phyloP scores from a whole-genome alignment of 768 basidiomycete species.

The Paxillus ammoniavirescens region DNA sequence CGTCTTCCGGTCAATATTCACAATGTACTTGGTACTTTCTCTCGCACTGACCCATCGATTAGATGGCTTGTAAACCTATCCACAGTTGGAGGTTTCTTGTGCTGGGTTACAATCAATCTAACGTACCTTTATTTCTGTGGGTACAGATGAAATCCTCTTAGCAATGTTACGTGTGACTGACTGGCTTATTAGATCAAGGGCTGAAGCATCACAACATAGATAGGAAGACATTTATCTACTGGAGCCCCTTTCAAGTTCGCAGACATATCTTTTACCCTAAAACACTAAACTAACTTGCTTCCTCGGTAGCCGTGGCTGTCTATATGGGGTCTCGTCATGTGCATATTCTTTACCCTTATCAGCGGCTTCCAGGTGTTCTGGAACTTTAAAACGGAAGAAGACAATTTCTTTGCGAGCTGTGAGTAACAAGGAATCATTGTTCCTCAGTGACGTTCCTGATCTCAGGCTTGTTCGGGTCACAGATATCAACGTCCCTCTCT shows the following conservation, averaged over 20 bases:
- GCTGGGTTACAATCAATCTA: conserved; percentile 64
- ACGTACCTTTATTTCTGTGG: conserved; percentile 68
- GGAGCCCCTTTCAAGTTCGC: conserved; percentile 45
- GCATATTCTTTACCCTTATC: conserved; percentile 54
- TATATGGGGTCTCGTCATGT: conserved; percentile 70
- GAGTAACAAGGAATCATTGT: conserved; percentile 9
- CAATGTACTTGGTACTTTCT: background rate
- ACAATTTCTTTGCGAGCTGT: conserved; percentile 50
- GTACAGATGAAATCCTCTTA: conserved; percentile 17
- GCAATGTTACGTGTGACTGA: background rate
- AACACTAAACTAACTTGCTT: background rate
- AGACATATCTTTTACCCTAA: conserved; percentile 27
- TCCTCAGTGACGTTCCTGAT: background rate
- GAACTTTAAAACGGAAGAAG: conserved; percentile 42
- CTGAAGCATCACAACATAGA: conserved; percentile 67
- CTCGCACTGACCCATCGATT: background rate
- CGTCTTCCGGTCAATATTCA: conserved; percentile 7
- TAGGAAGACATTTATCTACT: conserved; percentile 58
- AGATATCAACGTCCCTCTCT: conserved; percentile 33
- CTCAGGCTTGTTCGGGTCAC: conserved; percentile 6
- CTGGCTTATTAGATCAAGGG: conserved; percentile 51
- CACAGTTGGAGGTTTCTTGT: conserved; percentile 61
- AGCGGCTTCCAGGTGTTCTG: conserved; percentile 62
- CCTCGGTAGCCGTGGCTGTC: conserved; percentile 50
- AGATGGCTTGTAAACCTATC: conserved; percentile 68